Percentiles rank a stretch among this genome's conserved stretches.
Conservation (phyloP, 2,329 filamentous ascomycete species). For the Diaporthe australafricana region DNA sequence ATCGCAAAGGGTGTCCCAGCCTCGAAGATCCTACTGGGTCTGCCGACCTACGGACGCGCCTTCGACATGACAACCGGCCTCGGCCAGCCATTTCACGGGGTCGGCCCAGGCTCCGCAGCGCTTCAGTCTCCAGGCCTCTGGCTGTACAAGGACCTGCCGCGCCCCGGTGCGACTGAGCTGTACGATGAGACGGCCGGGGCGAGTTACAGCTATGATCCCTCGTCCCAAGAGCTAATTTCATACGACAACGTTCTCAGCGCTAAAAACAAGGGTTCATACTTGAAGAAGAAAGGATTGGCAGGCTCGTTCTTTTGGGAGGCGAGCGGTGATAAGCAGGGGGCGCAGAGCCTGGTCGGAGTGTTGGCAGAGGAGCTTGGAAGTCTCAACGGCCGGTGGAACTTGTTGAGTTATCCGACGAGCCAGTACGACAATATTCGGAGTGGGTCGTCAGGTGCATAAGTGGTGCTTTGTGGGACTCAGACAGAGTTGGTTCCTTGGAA, state of each 20-base stretch:
- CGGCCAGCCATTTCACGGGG: conserved; percentile 71
- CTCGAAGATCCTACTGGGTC: conserved; percentile 78
- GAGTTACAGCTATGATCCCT: conserved; percentile 77
- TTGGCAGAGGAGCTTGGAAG: conserved; percentile 59
- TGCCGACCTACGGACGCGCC: conserved; percentile 84
- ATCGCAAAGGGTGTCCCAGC: conserved; percentile 66
- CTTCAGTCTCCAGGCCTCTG: conserved; percentile 65
- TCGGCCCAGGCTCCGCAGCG: conserved; percentile 69
- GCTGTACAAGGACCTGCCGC: conserved; percentile 80
- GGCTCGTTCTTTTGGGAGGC: conserved; percentile 90
- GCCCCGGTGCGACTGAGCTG: conserved; percentile 64
- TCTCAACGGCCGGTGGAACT: conserved; percentile 63
- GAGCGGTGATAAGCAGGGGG: conserved; percentile 69
- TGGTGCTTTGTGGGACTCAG: not conserved
- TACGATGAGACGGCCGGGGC: conserved; percentile 70
- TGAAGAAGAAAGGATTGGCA: conserved; percentile 70
- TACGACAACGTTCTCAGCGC: conserved; percentile 75
- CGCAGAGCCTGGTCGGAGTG: conserved; percentile 68
- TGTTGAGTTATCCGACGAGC: conserved; percentile 66
- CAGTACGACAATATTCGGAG: conserved; percentile 67
- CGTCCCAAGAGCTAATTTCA: conserved; percentile 71
- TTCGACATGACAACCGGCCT: conserved; percentile 77
- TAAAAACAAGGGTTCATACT: conserved; percentile 71
- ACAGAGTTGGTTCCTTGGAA: not conserved
- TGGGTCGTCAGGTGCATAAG: conserved; percentile 41